A percentile compares a stretch with the other conserved stretches of the same genome.
phyloP scores from a whole-genome alignment of 78 protist species.

The Planoprotostelium fungivorum region DNA sequence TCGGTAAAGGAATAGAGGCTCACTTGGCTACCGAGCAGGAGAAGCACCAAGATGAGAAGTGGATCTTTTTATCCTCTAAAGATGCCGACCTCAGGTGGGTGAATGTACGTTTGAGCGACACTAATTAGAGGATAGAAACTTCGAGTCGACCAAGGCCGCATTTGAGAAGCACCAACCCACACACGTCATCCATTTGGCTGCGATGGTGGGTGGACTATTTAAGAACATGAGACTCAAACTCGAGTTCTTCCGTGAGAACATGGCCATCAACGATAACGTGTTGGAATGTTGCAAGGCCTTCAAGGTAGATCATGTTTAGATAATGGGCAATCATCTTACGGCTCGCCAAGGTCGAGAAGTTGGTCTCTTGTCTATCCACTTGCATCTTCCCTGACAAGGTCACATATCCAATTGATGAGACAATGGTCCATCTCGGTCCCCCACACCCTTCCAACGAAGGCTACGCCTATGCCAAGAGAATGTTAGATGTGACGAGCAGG shows the following conservation, averaged over 20 bases:
- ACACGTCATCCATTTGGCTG: slow-evolving; percentile 92
- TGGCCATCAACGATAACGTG: slow-evolving; percentile 80
- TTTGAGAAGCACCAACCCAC: slow-evolving; percentile 82
- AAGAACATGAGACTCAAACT: slow-evolving; percentile 77
- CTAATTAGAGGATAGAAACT: not conserved
- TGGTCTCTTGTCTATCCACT: slow-evolving; percentile 84
- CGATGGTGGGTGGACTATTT: slow-evolving; percentile 88
- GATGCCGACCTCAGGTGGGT: slow-evolving; percentile 67
- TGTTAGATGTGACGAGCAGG: slow-evolving; percentile 76
- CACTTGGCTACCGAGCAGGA: slow-evolving; percentile 1
- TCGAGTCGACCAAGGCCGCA: slow-evolving; percentile 29
- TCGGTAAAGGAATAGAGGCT: slow-evolving; percentile 77
- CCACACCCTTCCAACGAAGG: slow-evolving; percentile 90
- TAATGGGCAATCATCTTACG: not conserved
- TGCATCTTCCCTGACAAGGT: slow-evolving; percentile 96
- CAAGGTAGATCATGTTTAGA: slow-evolving; percentile 4
- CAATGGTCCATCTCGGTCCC: slow-evolving; percentile 90
- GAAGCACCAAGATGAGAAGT: slow-evolving; percentile 31
- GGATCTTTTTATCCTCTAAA: slow-evolving; percentile 67
- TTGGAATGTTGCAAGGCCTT: slow-evolving; percentile 44
- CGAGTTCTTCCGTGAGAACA: slow-evolving; percentile 70
- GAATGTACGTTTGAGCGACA: not conserved
- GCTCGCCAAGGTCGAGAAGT: slow-evolving; percentile 48
- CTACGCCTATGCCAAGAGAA: slow-evolving; percentile 90
- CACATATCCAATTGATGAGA: slow-evolving; percentile 90